Evolutionary conservation across 169 alveolate genomes (phyloP), one percentile per base, ranked within the genome.

Genomic region (Toxoplasma gondii): DNA sequence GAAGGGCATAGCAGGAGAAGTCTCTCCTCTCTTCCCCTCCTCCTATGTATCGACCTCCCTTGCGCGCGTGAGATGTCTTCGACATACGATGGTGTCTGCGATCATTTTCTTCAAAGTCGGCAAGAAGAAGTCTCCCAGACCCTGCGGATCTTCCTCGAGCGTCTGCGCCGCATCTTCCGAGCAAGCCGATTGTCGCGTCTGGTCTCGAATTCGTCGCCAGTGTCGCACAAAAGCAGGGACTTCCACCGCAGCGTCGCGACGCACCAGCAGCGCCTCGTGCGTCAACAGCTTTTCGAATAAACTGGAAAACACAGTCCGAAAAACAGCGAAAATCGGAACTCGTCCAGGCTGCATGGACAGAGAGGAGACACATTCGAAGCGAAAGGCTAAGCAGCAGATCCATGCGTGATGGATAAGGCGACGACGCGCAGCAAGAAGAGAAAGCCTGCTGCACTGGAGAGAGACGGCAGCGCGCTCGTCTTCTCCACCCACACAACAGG

Each of bases 241-340:
- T 27, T 82, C 90, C 43, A 24, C 38, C 2, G 64, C 90, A 4
- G 90, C 90, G 41, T 82, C 90, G 69, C 90, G 90, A 29, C 41
- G n/a, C 12, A 82, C 90, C 38, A 82, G 90, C 38, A 82, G 67
- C 34, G 90, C 90, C 24, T 82, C 90, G 41, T 44, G 4, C 67
- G 38, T 31, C 53, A 82, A 67, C 34, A 82, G 90, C 38, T 82
- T 82, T 67, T 82, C 90, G 39, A 39, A 82, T 34, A 82, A 10
- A 10, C 90, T 82, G 67, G 38, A 34, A 38, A 80, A 31, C 9
- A 31, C 10, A 31, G 88, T 1, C 44, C 53, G 88, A 9, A 41
- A 27, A 31, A 80, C 53, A 9, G 34, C 10, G 7, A 12, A 4
- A 31, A 1, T 7, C 88, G 24, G 45, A 17, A 80, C 34, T 24